Evolutionary conservation across 768 basidiomycete species (phyloP).

Genomic region (Auricularia sp.): DNA sequence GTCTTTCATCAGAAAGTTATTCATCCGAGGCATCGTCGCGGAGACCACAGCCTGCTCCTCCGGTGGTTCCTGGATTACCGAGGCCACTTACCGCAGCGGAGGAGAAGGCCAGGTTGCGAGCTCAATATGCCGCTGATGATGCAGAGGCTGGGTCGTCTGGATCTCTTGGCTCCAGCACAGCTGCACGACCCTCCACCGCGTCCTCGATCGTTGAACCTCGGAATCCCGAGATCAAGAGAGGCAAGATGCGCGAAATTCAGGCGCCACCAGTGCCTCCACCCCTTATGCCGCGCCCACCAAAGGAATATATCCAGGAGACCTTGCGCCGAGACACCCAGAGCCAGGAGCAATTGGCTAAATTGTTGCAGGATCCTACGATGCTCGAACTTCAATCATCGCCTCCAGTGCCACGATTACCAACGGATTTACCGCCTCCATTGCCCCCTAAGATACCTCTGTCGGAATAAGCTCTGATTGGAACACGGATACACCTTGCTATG

Average conservation of each 20-base stretch:
- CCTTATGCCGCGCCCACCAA: not conserved
- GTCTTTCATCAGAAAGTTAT: slow-evolving; percentile 2
- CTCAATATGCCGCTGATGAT: slow-evolving; percentile 54
- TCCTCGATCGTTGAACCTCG: not conserved
- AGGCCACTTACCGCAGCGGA: slow-evolving; percentile 55
- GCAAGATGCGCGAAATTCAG: not conserved
- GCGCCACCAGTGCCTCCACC: not conserved
- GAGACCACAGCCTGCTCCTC: slow-evolving; percentile 15
- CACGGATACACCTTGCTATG: not conserved
- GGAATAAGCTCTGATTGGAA: no score
- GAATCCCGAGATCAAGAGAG: not conserved
- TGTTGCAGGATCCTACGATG: no score
- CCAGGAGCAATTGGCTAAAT: not conserved
- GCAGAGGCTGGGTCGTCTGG: slow-evolving; percentile 9
- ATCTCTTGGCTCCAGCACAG: slow-evolving; percentile 14
- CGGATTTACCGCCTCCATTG: not conserved
- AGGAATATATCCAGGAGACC: not conserved
- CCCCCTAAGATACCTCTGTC: not conserved
- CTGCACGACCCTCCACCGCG: not conserved
- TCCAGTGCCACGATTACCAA: not conserved
- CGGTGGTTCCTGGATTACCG: not conserved
- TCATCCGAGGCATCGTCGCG: slow-evolving; percentile 17
- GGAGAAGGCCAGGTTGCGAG: slow-evolving; percentile 63
- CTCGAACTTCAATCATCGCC: not conserved
- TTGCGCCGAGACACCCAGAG: not conserved